Evolutionary conservation across 805 yeast genomes (phyloP), one percentile per base, ranked within the genome.

Genomic region (Blastobotrys parvus): DNA sequence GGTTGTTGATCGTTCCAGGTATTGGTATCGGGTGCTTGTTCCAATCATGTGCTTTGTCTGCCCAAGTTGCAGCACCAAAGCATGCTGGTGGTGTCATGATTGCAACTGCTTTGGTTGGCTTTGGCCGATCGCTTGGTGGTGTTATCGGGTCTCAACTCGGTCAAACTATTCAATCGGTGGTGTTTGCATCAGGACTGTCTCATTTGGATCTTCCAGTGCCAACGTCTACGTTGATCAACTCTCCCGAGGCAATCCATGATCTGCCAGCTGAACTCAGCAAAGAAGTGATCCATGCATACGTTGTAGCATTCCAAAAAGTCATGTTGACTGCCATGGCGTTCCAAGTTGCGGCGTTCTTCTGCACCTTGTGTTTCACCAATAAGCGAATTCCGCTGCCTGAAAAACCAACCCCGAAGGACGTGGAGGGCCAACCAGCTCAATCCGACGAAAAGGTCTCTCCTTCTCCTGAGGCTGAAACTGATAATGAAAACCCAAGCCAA

Each of bases 51-150:
- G 56, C 71, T 34, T 53, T 72, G 15, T 53, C 69, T 2, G 63
- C 69, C 2, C 80, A 75, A 53, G 49, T 74, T 2, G 59, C 63
- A 15, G 78, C 78, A 3, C 80, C 80, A 23, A 73, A 74, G 47
- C 53, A 61, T 1, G 65, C 71, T 2, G 79, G 80, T 5, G 66
- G 71, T 3, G 60, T 65, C 4, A 71, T 75, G 35, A 51, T 73
- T 59, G 62, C 73, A 0, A 71, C 77, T 2, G 58, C 75, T 0
- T 59, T 67, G 43, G 37, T 70, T 39, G 67, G 65, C 47, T 69
- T 72, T 50, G 53, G 54, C 15, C 66, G 78, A 52, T 52, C 69
- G 1, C 45, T 72, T 20, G 74, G 72, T 18, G 71, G 72, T 31
- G 62, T 75, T 1, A 20, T 74, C 25, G 67, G 71, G 21, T 56